phyloP scores from a whole-genome alignment of 2,329 filamentous ascomycete species.

The Fusarium sp. region DNA sequence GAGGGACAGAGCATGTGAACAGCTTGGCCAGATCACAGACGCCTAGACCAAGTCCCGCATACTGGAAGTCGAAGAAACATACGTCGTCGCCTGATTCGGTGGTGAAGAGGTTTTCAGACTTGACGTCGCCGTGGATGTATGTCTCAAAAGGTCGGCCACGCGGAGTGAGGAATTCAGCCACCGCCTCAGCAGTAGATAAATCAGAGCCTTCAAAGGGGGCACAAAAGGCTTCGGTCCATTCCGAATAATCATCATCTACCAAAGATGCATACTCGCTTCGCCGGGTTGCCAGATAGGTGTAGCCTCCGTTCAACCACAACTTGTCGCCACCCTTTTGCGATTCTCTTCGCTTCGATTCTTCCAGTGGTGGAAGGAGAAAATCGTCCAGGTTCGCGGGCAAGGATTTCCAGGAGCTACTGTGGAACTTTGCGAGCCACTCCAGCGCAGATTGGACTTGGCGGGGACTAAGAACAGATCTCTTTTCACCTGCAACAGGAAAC shows the following conservation, averaged over 20 bases:
- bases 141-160: conserved; percentile 61
- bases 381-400: conserved; percentile 45
- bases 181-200: conserved; percentile 62
- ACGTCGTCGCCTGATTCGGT: conserved; percentile 60
- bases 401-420: conserved; percentile 63
- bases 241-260: conserved; percentile 57
- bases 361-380: conserved; percentile 66
- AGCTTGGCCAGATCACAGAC: conserved; percentile 76
- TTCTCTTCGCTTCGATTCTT: conserved; percentile 57
- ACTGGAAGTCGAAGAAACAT: conserved; percentile 78
- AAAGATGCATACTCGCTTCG: conserved; percentile 66
- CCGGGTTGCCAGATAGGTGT: conserved; percentile 76
- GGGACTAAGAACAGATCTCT: conserved; percentile 58
- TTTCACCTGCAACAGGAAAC: conserved; percentile 69
- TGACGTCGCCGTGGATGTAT: conserved; percentile 76
- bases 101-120: conserved; percentile 76
- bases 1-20: conserved; percentile 73
- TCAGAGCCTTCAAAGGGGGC: conserved; percentile 33
- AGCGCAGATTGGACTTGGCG: conserved; percentile 65
- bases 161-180: conserved; percentile 63
- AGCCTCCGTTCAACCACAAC: conserved; percentile 75
- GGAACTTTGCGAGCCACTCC: conserved; percentile 73
- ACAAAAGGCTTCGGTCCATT: conserved; percentile 68
- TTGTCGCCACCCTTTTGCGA: conserved; percentile 36
- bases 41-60: conserved; percentile 72